A percentile compares a stretch with the other conserved stretches of the same genome.
Conservation (phyloP, 768 basidiomycete genomes). For the Termitomyces sp. region DNA sequence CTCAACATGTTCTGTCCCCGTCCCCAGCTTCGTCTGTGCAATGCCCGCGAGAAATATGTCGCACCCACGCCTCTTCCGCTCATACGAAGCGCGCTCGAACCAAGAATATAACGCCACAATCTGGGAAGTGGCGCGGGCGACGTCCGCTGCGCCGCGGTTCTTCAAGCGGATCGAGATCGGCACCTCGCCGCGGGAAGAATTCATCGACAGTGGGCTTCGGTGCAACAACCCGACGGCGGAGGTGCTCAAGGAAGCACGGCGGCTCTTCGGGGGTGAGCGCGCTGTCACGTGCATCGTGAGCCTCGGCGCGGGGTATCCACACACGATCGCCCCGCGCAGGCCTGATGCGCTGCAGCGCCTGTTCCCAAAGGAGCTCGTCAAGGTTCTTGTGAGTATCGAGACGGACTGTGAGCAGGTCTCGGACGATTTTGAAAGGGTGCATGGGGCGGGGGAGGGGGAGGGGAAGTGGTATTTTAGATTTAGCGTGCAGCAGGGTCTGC, state of each 20-base stretch:
- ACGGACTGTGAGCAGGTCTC: constrained; percentile 5
- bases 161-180: constrained; percentile 18
- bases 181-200: neutral
- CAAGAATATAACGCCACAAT: no score
- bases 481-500: constrained; percentile 11
- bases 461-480: constrained; percentile 5
- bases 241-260: neutral
- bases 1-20: no score
- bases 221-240: constrained; percentile 10
- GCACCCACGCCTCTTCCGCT: no score
- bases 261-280: neutral
- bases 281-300: constrained; percentile 3
- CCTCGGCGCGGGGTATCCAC: constrained; percentile 7
- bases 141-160: no score
- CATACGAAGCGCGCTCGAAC: no score
- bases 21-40: neutral
- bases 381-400: neutral
- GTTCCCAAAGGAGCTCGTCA: neutral
- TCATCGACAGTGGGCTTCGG: constrained; percentile 9
- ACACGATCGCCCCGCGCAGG: neutral
- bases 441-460: no score
- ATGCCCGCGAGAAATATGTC: neutral
- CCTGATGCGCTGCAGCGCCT: neutral
- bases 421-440: neutral
- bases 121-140: no score